Evolutionary conservation across 2,329 filamentous ascomycete genomes (phyloP).

Genomic region (Fusarium bactridioides): DNA sequence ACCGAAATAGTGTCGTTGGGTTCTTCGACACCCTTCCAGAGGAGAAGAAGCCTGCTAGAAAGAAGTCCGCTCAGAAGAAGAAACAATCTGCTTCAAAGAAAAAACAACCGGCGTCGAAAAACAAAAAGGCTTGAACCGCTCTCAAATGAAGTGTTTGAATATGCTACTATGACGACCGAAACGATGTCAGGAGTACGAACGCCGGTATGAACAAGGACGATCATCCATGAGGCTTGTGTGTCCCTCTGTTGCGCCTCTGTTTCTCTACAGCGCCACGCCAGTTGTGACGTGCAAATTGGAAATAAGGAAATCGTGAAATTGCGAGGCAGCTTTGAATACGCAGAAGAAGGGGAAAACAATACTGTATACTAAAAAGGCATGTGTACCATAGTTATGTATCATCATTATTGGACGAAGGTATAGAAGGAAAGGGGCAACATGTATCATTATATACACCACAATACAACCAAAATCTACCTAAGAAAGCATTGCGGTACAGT

Average conservation of each 20-base stretch:
- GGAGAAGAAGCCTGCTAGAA: neutral
- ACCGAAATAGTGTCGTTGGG: neutral
- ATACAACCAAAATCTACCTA: neutral
- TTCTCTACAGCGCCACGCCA: neutral
- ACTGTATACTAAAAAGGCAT: slow-evolving; percentile 5
- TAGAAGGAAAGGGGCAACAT: neutral
- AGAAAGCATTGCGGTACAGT: no score
- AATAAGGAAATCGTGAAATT: neutral
- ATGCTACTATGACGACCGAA: neutral
- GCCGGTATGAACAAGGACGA: neutral
- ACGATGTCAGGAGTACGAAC: neutral
- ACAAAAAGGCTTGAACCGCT: neutral
- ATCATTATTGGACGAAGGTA: neutral
- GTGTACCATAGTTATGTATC: slow-evolving; percentile 25
- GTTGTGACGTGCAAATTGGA: neutral
- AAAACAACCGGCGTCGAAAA: neutral
- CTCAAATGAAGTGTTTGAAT: neutral
- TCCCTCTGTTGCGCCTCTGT: neutral
- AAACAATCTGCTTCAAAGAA: neutral
- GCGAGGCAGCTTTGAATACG: neutral
- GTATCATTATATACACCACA: neutral
- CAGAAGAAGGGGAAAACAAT: neutral
- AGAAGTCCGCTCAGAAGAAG: neutral
- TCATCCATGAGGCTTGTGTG: neutral
- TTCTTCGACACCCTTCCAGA: slow-evolving; percentile 4